Percentiles rank a stretch among this genome's conserved stretches.
These are phyloP conservation scores for Moringa oleifera DNA, from an alignment of 345 rosid species.

Conservation along the genomic window DNA sequence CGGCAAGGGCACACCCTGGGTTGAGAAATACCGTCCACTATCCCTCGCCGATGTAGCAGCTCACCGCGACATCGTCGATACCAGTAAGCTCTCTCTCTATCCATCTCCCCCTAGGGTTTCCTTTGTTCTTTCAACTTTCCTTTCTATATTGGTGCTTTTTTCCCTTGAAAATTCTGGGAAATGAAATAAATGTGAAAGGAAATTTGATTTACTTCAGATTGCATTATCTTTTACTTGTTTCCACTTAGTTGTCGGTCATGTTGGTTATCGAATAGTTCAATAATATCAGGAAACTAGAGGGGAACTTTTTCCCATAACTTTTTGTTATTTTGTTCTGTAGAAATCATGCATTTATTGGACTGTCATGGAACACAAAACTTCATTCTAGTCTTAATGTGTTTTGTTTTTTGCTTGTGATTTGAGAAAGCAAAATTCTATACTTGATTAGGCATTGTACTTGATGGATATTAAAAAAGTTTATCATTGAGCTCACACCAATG, in stretches of 20 bases:
- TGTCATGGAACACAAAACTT: too few species aligned
- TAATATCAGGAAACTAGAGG: not conserved
- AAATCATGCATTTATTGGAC: too few species aligned
- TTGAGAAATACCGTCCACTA: constrained; percentile 94
- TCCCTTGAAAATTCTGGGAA: not conserved
- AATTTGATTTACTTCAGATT: not conserved
- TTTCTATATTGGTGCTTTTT: not conserved
- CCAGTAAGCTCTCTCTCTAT: constrained; percentile 44
- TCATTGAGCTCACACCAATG: too few species aligned
- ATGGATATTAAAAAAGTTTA: too few species aligned
- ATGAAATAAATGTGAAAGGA: not conserved
- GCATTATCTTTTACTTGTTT: not conserved
- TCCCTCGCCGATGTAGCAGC: constrained; percentile 95
- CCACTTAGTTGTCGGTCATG: too few species aligned
- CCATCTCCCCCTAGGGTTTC: constrained; percentile 23
- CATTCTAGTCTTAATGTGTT: too few species aligned
- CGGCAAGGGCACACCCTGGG: constrained; percentile 79
- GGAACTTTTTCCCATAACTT: not conserved
- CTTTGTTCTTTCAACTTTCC: not conserved
- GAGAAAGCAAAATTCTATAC: too few species aligned
- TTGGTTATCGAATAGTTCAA: not conserved
- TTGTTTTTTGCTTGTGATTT: too few species aligned
- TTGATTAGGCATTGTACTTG: too few species aligned
- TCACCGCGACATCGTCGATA: constrained; percentile 96
- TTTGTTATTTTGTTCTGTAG: not conserved